A percentile compares a stretch with the other conserved stretches of the same genome.
phyloP scores from a whole-genome alignment of 139 green algal genomes.

The Tetradesmus lagerheimii region DNA sequence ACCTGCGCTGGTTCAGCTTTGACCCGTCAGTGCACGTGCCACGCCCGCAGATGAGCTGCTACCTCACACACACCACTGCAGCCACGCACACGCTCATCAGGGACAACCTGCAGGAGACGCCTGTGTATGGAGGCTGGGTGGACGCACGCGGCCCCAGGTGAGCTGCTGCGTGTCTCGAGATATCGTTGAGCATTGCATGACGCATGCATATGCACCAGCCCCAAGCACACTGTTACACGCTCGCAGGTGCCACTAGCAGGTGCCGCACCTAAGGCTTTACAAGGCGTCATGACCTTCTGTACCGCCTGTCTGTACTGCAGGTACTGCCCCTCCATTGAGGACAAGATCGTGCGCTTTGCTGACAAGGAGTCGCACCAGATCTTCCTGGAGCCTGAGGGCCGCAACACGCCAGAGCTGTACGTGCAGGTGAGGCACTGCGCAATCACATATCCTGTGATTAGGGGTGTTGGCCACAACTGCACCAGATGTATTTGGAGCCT shows the following conservation, averaged over 20 bases:
- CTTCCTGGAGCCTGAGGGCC: slow-evolving; percentile 97
- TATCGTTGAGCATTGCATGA: not conserved
- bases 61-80: slow-evolving; percentile 93
- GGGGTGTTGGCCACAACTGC: no score
- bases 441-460: not conserved
- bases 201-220: no score
- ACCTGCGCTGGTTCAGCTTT: slow-evolving; percentile 95
- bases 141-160: slow-evolving; percentile 73
- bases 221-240: no score
- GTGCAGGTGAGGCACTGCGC: slow-evolving; percentile 70
- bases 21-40: slow-evolving; percentile 83
- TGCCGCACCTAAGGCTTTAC: not conserved
- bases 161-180: not conserved
- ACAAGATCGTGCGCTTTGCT: slow-evolving; percentile 98
- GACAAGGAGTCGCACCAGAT: slow-evolving; percentile 97
- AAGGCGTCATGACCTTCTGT: no score
- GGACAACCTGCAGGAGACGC: slow-evolving; percentile 93
- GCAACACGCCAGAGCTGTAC: slow-evolving; percentile 96
- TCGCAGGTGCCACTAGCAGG: no score
- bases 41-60: slow-evolving; percentile 89
- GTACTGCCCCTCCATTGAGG: slow-evolving; percentile 99
- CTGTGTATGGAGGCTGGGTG: slow-evolving; percentile 97
- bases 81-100: slow-evolving; percentile 90
- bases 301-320: slow-evolving; percentile 46
- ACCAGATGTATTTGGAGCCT: slow-evolving; percentile 98